Conservation (phyloP, 140 eudicot species). For the Erigeron philadelphicus region DNA sequence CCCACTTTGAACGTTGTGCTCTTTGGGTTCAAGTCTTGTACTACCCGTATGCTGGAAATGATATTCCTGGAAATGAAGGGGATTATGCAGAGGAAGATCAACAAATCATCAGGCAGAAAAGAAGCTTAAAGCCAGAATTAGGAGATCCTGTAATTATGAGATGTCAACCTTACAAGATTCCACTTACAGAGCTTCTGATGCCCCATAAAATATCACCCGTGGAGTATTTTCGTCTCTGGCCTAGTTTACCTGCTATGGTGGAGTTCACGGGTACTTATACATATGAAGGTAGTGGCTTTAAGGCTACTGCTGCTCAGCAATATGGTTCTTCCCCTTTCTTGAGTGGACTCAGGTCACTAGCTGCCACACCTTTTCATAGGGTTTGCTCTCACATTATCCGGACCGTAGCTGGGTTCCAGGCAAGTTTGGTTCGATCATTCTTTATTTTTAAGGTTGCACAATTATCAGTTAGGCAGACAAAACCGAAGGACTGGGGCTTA, state of each 20-base stretch:
- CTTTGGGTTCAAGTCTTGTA: constrained; percentile 93
- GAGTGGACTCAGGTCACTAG: constrained; percentile 78
- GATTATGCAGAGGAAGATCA: constrained; percentile 83
- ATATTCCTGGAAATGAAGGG: constrained; percentile 57
- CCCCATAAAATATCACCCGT: constrained; percentile 97
- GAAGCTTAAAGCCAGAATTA: constrained; percentile 58
- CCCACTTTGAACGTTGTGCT: constrained; percentile 93
- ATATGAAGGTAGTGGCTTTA: constrained; percentile 98
- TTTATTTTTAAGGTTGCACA: background rate
- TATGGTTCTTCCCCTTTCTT: constrained; percentile 93
- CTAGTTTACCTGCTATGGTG: constrained; percentile 97
- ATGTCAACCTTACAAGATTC: constrained; percentile 97
- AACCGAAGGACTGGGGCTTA: background rate
- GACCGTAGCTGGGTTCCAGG: constrained; percentile 95
- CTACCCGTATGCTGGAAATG: constrained; percentile 77
- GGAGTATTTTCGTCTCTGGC: constrained; percentile 95
- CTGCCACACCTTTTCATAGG: constrained; percentile 86
- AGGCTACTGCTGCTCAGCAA: constrained; percentile 98
- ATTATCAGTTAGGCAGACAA: background rate
- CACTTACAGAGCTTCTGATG: constrained; percentile 81
- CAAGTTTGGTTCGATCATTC: constrained; percentile 11
- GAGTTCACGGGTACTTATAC: constrained; percentile 92
- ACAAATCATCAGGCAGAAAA: constrained; percentile 61
- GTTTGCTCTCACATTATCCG: constrained; percentile 96
- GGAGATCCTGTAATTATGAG: constrained; percentile 89